Evolutionary conservation across 2,329 filamentous ascomycete species (phyloP), one percentile per base, ranked within the genome.

Genomic region (Fusarium sp.): DNA sequence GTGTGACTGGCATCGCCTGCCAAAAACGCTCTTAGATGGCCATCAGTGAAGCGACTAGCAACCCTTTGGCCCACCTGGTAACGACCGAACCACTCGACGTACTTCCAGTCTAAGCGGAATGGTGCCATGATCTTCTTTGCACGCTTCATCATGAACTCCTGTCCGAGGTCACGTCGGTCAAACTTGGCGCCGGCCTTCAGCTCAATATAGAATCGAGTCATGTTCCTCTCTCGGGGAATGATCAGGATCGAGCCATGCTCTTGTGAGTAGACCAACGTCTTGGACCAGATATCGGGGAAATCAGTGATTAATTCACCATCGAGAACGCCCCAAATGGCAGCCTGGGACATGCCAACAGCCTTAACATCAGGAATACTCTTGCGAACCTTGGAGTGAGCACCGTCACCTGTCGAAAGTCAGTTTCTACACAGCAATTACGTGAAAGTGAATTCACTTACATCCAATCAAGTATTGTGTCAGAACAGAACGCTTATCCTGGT

Each of bases 211-310:
- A 88, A 83, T 47, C 91, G 86, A 1, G 91, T 93, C 86, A 93
- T 88, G 74, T 91, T 91, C 44, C 90, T 84, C 77, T 93, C 91
- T 41, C 91, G 87, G 7, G 91, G 91, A 56, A 93, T 90, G 77
- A 92, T 91, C n/a, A 93, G 83, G 47, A 93, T 88, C 0, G 90
- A 91, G 4, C 91, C 91, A 46, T 88, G 84, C 62, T 87, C 84
- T 65, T 92, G 87, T 4, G 88, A 90, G 69, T 90, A 90, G 10
- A 92, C 84, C 1, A 91, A 85, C 0, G 90, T 90, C 80, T 93
- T 93, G 77, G 88, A 91, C 90, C 90, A 93, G 51, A 93, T 86
- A 73, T 93, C 91, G 2, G 91, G 91, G 71, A 93, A 93, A 76
- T 92, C 85, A 10, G 91, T 93, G 45, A 91, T 87, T 12, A 93